Evolutionary conservation across 2,329 filamentous ascomycete species (phyloP).

Genomic region (Fonsecaea nubica): DNA sequence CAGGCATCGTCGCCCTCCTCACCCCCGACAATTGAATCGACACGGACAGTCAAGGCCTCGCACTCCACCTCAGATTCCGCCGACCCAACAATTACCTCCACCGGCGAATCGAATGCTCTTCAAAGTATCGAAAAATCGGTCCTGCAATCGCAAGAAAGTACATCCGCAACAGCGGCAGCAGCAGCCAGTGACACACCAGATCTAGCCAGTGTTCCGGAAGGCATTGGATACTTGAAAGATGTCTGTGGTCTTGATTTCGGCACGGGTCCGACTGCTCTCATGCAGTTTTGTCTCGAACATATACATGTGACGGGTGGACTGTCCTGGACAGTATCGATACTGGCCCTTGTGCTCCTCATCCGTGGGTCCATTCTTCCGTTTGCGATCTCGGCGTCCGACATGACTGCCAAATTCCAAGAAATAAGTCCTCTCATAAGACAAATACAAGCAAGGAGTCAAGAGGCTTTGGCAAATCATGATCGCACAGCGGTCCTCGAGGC

Average conservation of each 20-base stretch:
- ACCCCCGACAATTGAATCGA: constrained; percentile 18
- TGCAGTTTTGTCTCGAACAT: constrained; percentile 81
- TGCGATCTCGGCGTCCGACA: constrained; percentile 65
- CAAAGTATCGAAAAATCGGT: constrained; percentile 30
- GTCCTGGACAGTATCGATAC: constrained; percentile 83
- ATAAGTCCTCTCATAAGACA: constrained; percentile 65
- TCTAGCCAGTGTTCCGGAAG: constrained; percentile 68
- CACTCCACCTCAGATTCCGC: constrained; percentile 35
- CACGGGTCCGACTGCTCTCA: constrained; percentile 74
- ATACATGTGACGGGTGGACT: constrained; percentile 76
- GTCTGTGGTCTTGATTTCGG: constrained; percentile 83
- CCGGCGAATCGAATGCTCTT: constrained; percentile 29
- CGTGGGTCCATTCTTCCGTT: constrained; percentile 73
- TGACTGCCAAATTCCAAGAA: constrained; percentile 66
- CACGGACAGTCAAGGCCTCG: constrained; percentile 36
- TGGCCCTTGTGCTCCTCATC: constrained; percentile 67
- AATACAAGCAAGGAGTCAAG: constrained; percentile 62
- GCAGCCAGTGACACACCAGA: constrained; percentile 37
- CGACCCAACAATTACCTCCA: constrained; percentile 23
- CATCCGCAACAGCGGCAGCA: constrained; percentile 2
- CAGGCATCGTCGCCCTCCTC: constrained; percentile 1
- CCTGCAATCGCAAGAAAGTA: constrained; percentile 27
- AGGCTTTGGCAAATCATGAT: constrained; percentile 54
- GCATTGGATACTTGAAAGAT: constrained; percentile 80
- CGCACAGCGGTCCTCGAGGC: constrained; percentile 54